Evolutionary conservation across 306 rosid genomes (phyloP).

Genomic region (Bauhinia variegata): DNA sequence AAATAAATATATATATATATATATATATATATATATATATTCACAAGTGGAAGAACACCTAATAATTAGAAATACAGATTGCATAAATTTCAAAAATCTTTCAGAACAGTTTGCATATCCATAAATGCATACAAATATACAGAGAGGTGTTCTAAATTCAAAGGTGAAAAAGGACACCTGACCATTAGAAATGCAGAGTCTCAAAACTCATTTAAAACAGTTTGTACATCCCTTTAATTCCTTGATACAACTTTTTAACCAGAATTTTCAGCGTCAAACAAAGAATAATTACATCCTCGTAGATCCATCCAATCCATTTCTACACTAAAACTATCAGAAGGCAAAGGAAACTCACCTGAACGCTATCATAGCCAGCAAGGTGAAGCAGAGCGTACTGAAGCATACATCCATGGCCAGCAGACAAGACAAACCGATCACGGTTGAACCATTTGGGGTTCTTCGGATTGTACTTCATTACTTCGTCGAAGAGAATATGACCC

Average conservation of each 20-base stretch:
- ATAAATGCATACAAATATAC: no score
- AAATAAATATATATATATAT: no score
- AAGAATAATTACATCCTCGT: no score
- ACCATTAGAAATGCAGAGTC: not conserved
- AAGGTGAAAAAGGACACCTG: no score
- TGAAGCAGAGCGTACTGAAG: conserved; percentile 96
- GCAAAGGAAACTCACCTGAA: conserved; percentile 44
- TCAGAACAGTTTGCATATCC: no score
- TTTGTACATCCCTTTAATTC: not conserved
- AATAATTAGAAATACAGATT: no score
- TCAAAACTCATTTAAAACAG: not conserved
- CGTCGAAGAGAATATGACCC: conserved; percentile 94
- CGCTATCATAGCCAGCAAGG: conserved; percentile 91
- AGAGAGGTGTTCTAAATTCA: no score
- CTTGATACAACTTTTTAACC: not conserved
- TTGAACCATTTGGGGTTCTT: conserved; percentile 93
- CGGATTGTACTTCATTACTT: conserved; percentile 90
- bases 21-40: no score
- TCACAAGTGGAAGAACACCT: no score
- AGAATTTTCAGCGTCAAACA: no score
- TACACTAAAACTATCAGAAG: not conserved
- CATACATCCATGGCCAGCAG: conserved; percentile 99
- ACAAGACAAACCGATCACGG: conserved; percentile 84
- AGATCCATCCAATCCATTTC: not conserved
- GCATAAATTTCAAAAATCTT: no score